Evolutionary conservation across 2,329 filamentous ascomycete genomes (phyloP).

Genomic region (Helotiales sp.): DNA sequence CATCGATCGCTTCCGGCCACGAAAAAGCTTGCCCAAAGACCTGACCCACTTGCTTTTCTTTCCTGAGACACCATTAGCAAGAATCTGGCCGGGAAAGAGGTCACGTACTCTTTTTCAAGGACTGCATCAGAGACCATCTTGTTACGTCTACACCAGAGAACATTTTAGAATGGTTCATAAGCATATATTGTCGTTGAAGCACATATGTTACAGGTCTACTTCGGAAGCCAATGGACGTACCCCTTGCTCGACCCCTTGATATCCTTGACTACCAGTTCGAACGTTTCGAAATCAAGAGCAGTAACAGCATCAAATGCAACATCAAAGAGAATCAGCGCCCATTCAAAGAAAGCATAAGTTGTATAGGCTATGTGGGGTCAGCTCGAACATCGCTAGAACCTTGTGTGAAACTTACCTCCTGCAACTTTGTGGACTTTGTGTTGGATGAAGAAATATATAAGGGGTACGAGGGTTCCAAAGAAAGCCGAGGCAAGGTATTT

Average conservation of each 20-base stretch:
- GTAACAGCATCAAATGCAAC: constrained; percentile 96
- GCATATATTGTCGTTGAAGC: constrained; percentile 25
- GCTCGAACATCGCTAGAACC: constrained; percentile 7
- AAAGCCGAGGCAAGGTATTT: constrained; percentile 83
- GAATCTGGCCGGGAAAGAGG: constrained; percentile 24
- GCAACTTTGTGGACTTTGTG: constrained; percentile 95
- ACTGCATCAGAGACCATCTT: constrained; percentile 49
- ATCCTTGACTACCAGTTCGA: constrained; percentile 87
- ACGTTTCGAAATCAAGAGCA: constrained; percentile 82
- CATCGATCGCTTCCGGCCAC: constrained; percentile 74
- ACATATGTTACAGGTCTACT: constrained; percentile 64
- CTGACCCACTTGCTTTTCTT: constrained; percentile 70
- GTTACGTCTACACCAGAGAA: constrained; percentile 38
- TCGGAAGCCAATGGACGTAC: constrained; percentile 97
- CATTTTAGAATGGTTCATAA: constrained; percentile 34
- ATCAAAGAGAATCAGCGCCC: constrained; percentile 91
- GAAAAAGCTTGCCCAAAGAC: constrained; percentile 73
- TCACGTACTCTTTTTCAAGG: constrained; percentile 73
- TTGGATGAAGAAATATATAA: constrained; percentile 97
- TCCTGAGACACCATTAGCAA: constrained; percentile 51
- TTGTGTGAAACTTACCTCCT: constrained; percentile 66
- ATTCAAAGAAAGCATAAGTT: constrained; percentile 96
- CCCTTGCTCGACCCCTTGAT: constrained; percentile 89
- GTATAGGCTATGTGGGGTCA: constrained; percentile 73
- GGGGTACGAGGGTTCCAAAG: constrained; percentile 84